A percentile compares a stretch with the other conserved stretches of the same genome.
Conservation (phyloP, 2,329 filamentous ascomycete genomes). For the Pestalotiopsis sp. region DNA sequence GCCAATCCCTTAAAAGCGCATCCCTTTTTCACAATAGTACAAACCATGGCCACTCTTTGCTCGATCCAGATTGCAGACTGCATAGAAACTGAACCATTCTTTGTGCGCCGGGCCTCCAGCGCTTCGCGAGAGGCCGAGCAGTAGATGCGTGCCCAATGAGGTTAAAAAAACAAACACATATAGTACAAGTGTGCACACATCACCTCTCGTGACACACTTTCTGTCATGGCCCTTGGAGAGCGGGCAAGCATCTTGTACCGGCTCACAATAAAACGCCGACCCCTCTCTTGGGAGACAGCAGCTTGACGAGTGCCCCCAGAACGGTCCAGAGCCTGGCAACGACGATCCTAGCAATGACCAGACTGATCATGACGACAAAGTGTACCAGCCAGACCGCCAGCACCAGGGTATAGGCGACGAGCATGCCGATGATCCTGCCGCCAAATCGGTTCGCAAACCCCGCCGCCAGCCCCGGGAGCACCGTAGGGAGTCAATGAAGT, state of each 20-base stretch:
- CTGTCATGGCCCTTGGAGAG: background rate
- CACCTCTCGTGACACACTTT: background rate
- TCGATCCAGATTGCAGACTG: no score
- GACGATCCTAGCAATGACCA: background rate
- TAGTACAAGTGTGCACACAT: no score
- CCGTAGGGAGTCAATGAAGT: constrained; percentile 17
- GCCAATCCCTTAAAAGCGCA: no score
- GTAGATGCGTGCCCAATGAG: no score
- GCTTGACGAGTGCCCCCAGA: background rate
- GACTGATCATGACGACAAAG: constrained; percentile 3
- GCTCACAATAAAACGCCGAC: background rate
- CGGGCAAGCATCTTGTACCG: background rate
- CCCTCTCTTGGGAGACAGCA: background rate
- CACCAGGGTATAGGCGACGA: constrained; percentile 8
- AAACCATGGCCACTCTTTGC: no score
- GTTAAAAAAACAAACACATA: no score
- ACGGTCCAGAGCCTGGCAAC: background rate
- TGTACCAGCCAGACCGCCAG: constrained; percentile 7
- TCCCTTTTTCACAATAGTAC: no score
- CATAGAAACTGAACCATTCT: no score
- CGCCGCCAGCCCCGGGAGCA: constrained; percentile 4
- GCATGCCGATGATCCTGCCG: constrained; percentile 3
- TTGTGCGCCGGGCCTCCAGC: no score
- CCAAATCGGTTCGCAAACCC: constrained; percentile 2
- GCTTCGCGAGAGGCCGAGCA: no score